Conservation (phyloP, 176 grass and related monocot species). For the Phoenix dactylifera region DNA sequence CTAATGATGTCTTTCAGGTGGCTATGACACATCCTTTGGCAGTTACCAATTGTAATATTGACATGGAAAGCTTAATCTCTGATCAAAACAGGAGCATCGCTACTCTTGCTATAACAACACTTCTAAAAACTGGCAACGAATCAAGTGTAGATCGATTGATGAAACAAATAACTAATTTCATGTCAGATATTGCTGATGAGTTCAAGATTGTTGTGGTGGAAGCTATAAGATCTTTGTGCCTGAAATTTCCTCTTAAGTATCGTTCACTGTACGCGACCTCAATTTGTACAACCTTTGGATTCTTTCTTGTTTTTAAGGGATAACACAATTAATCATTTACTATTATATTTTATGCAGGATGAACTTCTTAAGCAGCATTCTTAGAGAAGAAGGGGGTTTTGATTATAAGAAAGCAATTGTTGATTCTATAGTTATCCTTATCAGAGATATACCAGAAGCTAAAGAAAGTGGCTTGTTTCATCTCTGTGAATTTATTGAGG, state of each 20-base stretch:
- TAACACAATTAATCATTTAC: too few relatives aligned
- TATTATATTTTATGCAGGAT: conserved; percentile 46
- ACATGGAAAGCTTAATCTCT: conserved; percentile 98
- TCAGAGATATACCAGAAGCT: conserved; percentile 96
- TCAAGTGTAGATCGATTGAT: conserved; percentile 97
- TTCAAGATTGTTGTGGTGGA: conserved; percentile 99
- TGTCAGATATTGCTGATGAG: conserved; percentile 97
- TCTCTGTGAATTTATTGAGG: conserved; percentile 98
- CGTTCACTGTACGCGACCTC: conserved; percentile 71
- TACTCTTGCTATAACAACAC: conserved; percentile 92
- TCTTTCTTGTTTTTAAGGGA: not conserved
- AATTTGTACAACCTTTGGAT: not conserved
- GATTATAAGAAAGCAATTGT: conserved; percentile 99
- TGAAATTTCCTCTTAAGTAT: conserved; percentile 98
- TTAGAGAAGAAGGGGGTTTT: conserved; percentile 95
- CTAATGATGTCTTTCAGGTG: conserved; percentile 44
- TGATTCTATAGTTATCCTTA: conserved; percentile 94
- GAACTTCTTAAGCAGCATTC: conserved; percentile 99
- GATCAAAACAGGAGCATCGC: conserved; percentile 98
- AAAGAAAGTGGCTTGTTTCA: conserved; percentile 98
- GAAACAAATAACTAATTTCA: conserved; percentile 99
- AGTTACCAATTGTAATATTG: conserved; percentile 97
- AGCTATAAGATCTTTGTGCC: conserved; percentile 91
- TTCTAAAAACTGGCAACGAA: conserved; percentile 97
- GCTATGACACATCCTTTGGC: conserved; percentile 91